Evolutionary conservation across 1,284 basidiomycete genomes (phyloP).

Genomic region (Ganoderma sp.): DNA sequence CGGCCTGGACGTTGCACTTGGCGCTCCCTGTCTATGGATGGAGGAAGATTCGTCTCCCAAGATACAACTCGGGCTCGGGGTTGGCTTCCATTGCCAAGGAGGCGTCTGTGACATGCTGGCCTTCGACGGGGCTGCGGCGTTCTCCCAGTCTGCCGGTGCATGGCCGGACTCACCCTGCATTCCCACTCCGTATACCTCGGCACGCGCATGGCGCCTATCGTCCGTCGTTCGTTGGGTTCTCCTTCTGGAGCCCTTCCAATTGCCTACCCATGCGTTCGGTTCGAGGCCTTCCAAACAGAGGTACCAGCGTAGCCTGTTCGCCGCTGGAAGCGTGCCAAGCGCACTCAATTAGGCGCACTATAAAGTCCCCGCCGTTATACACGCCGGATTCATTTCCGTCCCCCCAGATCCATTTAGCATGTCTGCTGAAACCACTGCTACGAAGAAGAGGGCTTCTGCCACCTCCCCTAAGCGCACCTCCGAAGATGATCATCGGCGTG

Average conservation of each 20-base stretch:
- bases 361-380: slow-evolving; percentile 26
- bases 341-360: slow-evolving; percentile 19
- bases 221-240: slow-evolving; percentile 20
- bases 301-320: slow-evolving; percentile 19
- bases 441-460: slow-evolving; percentile 39
- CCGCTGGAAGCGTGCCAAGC: slow-evolving; percentile 30
- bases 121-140: slow-evolving; percentile 22
- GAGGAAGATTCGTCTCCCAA: slow-evolving; percentile 19
- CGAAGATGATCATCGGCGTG: slow-evolving; percentile 44
- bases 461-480: slow-evolving; percentile 38
- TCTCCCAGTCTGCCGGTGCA: slow-evolving; percentile 27
- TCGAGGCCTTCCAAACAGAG: slow-evolving; percentile 26
- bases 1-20: slow-evolving; percentile 16
- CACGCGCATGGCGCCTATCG: slow-evolving; percentile 27
- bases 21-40: slow-evolving; percentile 21
- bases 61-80: slow-evolving; percentile 17
- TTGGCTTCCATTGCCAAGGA: slow-evolving; percentile 16
- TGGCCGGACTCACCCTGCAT: slow-evolving; percentile 9
- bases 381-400: slow-evolving; percentile 21
- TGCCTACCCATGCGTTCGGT: slow-evolving; percentile 25
- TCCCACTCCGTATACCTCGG: slow-evolving; percentile 28
- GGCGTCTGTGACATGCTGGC: slow-evolving; percentile 21
- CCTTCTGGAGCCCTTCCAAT: slow-evolving; percentile 28
- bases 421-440: slow-evolving; percentile 36
- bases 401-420: slow-evolving; percentile 32